Base-by-base conservation (phyloP, 2,329 filamentous ascomycete species). In the Aspergillus thermomutatus region DNA sequence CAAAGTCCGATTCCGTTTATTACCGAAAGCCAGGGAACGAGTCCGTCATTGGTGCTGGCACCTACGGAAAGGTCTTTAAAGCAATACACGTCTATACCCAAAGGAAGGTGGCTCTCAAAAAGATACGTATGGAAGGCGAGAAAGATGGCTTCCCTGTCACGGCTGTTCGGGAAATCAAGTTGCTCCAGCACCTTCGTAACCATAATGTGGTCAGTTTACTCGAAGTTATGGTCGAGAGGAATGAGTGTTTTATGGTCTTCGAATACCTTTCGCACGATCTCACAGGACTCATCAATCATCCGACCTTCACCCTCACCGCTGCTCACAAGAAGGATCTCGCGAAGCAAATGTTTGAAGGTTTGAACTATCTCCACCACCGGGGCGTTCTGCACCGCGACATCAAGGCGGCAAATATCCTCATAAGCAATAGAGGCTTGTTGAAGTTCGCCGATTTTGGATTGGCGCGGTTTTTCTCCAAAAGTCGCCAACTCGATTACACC, bases 211-310 rank as follows among this genome's bases (percentile, higher is more conserved):
- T 99, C 55, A 87, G 85, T 60, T 79, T 99, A 49, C 89, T 96
- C 69, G 94, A 99, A 73, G 97, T 99, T 63, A 99, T 99, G 94
- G 94, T 99, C 2, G 94, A 99, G 76, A 90, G 89, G 70, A 97
- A 97, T 65, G 92, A 97, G 75, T 99, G 94, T 73, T 99, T 96
- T 76, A 99, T 99, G 94, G 94, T 99, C 3, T 99, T 99, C 63
- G 94, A 99, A 73, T 99, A 99, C 70, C 82, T 97, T 31, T 93
- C 94, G 1, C 94, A 99, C 72, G 94, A 99, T 72, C 80, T 99
- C 59, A 99, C 94, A 2, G 94, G 94, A 14, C 80, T 99, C 31
- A 84, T 99, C 59, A 97, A 97, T 67, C 94, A 99, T 69, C 94
- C 94, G 0, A 89, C 88, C 0, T 99, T 96, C 76, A 88, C 87